Percentiles rank a stretch among this genome's conserved stretches.
Conservation (phyloP, 371 early-diverging fungal genomes). For the Mortierella polycephala region DNA sequence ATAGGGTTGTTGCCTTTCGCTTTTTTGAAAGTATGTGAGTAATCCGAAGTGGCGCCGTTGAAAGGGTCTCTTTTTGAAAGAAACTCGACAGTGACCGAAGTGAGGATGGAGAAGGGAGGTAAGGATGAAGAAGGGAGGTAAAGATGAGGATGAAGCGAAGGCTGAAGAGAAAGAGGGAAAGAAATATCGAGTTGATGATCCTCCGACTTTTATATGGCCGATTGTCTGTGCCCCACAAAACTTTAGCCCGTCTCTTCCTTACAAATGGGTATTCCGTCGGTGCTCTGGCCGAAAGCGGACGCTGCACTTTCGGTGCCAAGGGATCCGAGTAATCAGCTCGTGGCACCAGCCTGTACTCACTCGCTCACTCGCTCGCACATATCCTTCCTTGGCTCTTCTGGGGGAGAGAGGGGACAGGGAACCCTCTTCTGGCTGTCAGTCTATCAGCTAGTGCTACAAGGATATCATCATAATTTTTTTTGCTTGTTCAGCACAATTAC, state of each 20-base stretch:
- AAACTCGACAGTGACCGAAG: background rate
- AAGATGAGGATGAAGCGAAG: background rate
- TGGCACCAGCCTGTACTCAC: too few species aligned
- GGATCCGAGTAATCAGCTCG: too few species aligned
- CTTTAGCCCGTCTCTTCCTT: slow-evolving; percentile 34
- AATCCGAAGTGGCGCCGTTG: background rate
- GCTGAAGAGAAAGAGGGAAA: background rate
- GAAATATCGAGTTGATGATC: too few species aligned
- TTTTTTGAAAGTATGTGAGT: background rate
- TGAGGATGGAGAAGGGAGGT: background rate
- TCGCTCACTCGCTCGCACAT: too few species aligned
- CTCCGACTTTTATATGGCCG: slow-evolving; percentile 3
- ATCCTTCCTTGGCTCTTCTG: too few species aligned
- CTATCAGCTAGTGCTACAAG: too few species aligned
- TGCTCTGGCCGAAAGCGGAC: too few species aligned
- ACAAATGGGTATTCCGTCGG: slow-evolving; percentile 9
- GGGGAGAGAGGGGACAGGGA: too few species aligned
- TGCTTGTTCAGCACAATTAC: slow-evolving; percentile 50
- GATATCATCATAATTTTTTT: background rate
- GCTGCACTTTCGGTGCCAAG: too few species aligned
- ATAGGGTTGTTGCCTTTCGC: background rate
- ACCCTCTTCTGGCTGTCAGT: too few species aligned
- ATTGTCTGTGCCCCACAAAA: background rate
- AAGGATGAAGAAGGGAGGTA: background rate
- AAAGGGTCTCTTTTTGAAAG: too few species aligned